These are phyloP conservation scores for Chlamydomonas applanata DNA, from an alignment of 139 green algal genomes.

Conservation along the genomic window DNA sequence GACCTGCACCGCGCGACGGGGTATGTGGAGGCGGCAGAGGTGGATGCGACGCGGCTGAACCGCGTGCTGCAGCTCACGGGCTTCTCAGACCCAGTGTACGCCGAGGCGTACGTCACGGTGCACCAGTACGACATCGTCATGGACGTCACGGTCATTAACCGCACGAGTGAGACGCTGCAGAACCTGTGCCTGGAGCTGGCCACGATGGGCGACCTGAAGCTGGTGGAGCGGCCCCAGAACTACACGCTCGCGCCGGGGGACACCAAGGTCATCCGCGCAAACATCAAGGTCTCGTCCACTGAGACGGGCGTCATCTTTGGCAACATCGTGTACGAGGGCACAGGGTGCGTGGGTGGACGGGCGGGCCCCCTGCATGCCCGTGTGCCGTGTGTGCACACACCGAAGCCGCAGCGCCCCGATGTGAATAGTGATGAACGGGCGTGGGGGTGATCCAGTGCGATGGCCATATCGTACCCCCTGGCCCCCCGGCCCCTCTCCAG, in stretches of 20 bases:
- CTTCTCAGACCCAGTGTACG: conserved; percentile 94
- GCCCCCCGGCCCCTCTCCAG: too few species aligned
- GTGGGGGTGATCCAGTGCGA: too few species aligned
- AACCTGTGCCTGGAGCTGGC: conserved; percentile 96
- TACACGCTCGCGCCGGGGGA: conserved; percentile 84
- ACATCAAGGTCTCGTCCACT: conserved; percentile 96
- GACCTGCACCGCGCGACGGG: conserved; percentile 64
- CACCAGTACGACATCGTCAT: conserved; percentile 99
- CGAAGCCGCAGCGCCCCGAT: neutral
- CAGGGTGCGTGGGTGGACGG: conserved; percentile 59
- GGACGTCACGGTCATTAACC: conserved; percentile 83
- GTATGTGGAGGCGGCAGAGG: conserved; percentile 44
- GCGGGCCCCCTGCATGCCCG: neutral
- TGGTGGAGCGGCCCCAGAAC: conserved; percentile 95
- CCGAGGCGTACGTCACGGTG: conserved; percentile 92
- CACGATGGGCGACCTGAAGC: conserved; percentile 98
- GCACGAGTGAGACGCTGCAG: conserved; percentile 62
- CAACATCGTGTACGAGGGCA: conserved; percentile 97
- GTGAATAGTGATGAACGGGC: too few species aligned
- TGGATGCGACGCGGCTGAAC: conserved; percentile 66
- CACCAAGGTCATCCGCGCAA: conserved; percentile 83
- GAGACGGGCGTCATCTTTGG: conserved; percentile 99
- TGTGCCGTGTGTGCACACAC: neutral
- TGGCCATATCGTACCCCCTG: too few species aligned
- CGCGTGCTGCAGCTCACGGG: conserved; percentile 96